A percentile compares a stretch with the other conserved stretches of the same genome.
These are phyloP conservation scores for Neoboletus brunneissimus DNA, from an alignment of 768 basidiomycete species.

Conservation along the genomic window DNA sequence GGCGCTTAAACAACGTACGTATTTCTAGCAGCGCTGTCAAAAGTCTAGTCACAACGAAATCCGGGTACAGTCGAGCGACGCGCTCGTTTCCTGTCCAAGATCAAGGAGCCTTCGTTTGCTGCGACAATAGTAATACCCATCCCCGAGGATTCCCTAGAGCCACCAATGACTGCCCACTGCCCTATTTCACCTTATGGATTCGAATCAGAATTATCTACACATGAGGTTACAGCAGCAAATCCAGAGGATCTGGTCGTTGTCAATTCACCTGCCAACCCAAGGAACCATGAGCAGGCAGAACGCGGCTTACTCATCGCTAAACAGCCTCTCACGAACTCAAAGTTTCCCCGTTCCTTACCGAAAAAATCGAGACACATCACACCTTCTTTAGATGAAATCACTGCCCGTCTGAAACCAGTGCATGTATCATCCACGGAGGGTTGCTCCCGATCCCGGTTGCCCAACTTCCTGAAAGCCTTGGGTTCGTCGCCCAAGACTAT, in stretches of 20 bases:
- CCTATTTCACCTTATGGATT: conserved; percentile 67
- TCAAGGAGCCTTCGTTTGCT: conserved; percentile 64
- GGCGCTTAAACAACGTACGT: conserved; percentile 70
- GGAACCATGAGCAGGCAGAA: conserved; percentile 67
- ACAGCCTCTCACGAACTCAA: conserved; percentile 14
- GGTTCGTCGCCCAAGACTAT: conserved; percentile 28
- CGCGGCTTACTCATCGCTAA: conserved; percentile 43
- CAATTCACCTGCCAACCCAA: not conserved
- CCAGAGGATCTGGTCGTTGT: not conserved
- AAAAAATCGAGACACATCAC: conserved; percentile 29
- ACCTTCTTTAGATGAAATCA: conserved; percentile 77
- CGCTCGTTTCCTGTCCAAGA: conserved; percentile 70
- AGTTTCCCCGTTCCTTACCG: conserved; percentile 2
- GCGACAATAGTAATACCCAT: conserved; percentile 50
- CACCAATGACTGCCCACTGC: conserved; percentile 67
- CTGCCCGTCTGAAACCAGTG: conserved; percentile 49
- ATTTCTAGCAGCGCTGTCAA: conserved; percentile 1
- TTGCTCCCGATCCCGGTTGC: conserved; percentile 28
- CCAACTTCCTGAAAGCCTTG: conserved; percentile 30
- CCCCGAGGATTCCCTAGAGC: conserved; percentile 68
- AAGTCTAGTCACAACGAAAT: not conserved
- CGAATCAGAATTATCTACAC: conserved; percentile 58
- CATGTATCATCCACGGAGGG: conserved; percentile 19
- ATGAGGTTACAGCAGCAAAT: conserved; percentile 43
- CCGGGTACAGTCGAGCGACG: conserved; percentile 61